Base-by-base conservation (phyloP, 371 early-diverging fungal genomes). In the Mortierella sp. region DNA sequence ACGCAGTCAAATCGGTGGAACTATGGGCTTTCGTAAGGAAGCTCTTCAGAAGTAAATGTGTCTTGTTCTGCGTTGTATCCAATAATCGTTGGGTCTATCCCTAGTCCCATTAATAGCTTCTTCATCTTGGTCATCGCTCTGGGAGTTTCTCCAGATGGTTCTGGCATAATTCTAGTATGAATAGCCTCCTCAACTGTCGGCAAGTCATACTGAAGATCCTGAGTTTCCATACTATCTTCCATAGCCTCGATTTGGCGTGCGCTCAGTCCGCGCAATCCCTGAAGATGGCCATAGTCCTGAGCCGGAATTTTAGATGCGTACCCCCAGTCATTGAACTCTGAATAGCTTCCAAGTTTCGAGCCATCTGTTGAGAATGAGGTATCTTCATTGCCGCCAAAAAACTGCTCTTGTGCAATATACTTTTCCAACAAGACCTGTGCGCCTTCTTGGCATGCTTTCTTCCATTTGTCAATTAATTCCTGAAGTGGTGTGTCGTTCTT, bases 141-240 rank as follows among this genome's bases (percentile, higher is more conserved):
- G 0, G 66, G 66, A 24, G 26, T 14, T 12, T 1, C 28, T 11
- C 30, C 28, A 1, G 30, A n/a, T 32, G 14, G 20, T 5, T 69
- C 77, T 3, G 76, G 70, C 35, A 30, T 45, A 12, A 20, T 18
- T 12, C 64, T 55, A 5, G 51, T 28, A 8, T 64, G 65, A 22
- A 81, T 47, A 4, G 83, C 83, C 49, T 81, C 83, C 18, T 75
- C 76, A 14, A 81, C 77, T 20, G 83, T 72, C 10, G 83, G 83
- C 20, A 81, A 47, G 49, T 81, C 83, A 11, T 76, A 52, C 32
- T 73, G 66, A 4, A 64, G 45, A 24, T 81, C 83, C 61, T 81
- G 70, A 28, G 49, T 40, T 43, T 76, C 73, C 73, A 81, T 72
- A 14, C 60, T 54, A 37, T 72, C 66, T 40, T 66, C 65, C 40